phyloP scores from a whole-genome alignment of 345 rosid genomes.

The Ceriops decandra region DNA sequence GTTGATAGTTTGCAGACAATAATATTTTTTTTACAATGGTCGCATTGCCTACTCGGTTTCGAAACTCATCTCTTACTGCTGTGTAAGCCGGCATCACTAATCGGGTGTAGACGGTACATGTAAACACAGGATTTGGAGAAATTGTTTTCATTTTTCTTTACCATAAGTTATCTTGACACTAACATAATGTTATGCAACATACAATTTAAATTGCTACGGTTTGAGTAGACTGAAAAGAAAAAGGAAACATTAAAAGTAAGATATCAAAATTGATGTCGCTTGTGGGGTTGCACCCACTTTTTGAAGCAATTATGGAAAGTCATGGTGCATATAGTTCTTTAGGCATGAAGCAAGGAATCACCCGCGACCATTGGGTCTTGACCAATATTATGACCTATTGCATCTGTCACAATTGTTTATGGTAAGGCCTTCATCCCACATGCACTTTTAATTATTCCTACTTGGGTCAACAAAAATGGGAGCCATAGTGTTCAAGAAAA shows the following conservation, averaged over 20 bases:
- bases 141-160: too few species aligned
- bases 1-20: too few species aligned
- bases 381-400: constrained; percentile 10
- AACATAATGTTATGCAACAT: neutral
- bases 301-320: constrained; percentile 2
- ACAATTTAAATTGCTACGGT: too few species aligned
- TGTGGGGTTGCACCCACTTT: too few species aligned
- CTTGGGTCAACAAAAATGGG: too few species aligned
- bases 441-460: neutral
- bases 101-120: constrained; percentile 80
- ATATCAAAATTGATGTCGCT: too few species aligned
- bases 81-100: constrained; percentile 69
- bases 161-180: neutral
- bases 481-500: too few species aligned
- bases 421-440: neutral
- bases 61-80: constrained; percentile 68
- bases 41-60: constrained; percentile 45
- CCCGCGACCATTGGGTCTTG: neutral
- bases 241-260: too few species aligned
- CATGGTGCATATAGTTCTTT: too few species aligned
- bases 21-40: too few species aligned
- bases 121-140: neutral
- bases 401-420: neutral
- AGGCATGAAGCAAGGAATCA: too few species aligned
- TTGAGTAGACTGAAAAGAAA: too few species aligned